These are phyloP conservation scores for Polysphondylium violaceum DNA, from an alignment of 78 protist species.

Conservation along the genomic window DNA sequence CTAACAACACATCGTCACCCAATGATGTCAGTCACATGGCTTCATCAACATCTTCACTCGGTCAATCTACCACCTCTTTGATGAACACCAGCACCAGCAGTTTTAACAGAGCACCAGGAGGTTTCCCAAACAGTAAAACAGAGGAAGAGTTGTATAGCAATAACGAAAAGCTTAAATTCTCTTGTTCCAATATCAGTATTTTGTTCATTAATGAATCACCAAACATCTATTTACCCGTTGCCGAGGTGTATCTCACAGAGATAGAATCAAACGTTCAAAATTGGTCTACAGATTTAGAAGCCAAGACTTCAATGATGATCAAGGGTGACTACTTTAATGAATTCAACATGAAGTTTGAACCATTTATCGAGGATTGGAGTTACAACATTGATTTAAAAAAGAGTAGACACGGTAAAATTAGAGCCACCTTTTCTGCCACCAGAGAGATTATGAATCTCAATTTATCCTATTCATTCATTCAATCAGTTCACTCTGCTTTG, in stretches of 20 bases:
- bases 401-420: neutral
- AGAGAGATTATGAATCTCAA: slow-evolving; percentile 46
- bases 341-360: slow-evolving; percentile 67
- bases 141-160: slow-evolving; percentile 3
- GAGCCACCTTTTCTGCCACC: slow-evolving; percentile 60
- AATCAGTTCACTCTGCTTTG: slow-evolving; percentile 28
- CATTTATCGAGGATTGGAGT: slow-evolving; percentile 64
- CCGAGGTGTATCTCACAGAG: slow-evolving; percentile 41
- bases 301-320: slow-evolving; percentile 31
- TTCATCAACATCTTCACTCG: slow-evolving; percentile 2
- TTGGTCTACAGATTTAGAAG: slow-evolving; percentile 53
- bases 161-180: slow-evolving; percentile 25
- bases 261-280: slow-evolving; percentile 16
- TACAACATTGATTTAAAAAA: slow-evolving; percentile 40
- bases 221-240: slow-evolving; percentile 57
- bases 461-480: slow-evolving; percentile 38
- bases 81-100: neutral
- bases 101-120: neutral
- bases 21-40: neutral
- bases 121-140: neutral
- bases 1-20: slow-evolving; percentile 15
- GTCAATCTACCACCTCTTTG: neutral
- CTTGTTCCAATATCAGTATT: slow-evolving; percentile 44
- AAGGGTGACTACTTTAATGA: slow-evolving; percentile 71
- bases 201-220: slow-evolving; percentile 64